phyloP scores from a whole-genome alignment of 352 stramenopile genomes.

The Phytophthora capsici region DNA sequence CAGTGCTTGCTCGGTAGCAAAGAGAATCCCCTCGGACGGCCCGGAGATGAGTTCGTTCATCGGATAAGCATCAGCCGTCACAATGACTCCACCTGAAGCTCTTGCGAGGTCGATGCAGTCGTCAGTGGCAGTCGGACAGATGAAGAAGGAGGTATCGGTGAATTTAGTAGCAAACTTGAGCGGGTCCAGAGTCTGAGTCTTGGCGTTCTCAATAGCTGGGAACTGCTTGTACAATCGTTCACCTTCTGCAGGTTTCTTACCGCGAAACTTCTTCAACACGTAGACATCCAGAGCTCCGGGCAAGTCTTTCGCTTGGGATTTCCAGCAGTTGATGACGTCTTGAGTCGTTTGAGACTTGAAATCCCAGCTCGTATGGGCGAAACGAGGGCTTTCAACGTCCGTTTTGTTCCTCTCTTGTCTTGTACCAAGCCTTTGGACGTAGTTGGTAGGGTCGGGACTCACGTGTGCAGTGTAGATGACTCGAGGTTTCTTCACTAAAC shows the following conservation, averaged over 20 bases:
- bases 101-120: constrained; percentile 69
- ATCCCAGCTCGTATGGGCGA: constrained; percentile 55
- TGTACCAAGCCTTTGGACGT: constrained; percentile 7
- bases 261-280: constrained; percentile 20
- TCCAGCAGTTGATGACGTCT: constrained; percentile 57
- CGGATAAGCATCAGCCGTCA: constrained; percentile 52
- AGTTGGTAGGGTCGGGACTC: constrained; percentile 34
- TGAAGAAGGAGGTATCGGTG: constrained; percentile 45
- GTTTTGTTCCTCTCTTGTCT: constrained; percentile 17
- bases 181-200: constrained; percentile 25
- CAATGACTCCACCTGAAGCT: constrained; percentile 47
- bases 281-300: constrained; percentile 37
- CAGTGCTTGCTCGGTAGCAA: constrained; percentile 6
- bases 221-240: constrained; percentile 32
- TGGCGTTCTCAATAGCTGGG: constrained; percentile 8
- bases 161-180: constrained; percentile 44
- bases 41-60: constrained; percentile 61
- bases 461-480: constrained; percentile 56
- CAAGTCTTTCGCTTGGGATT: constrained; percentile 45
- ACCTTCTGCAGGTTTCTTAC: constrained; percentile 10
- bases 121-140: constrained; percentile 62
- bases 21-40: constrained; percentile 11
- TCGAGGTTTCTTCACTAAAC: constrained; percentile 3
- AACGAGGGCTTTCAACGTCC: constrained; percentile 39
- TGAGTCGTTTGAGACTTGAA: constrained; percentile 40